Percentiles rank a stretch among this genome's conserved stretches.
Evolutionary conservation across 2,329 filamentous ascomycete genomes (phyloP).

Genomic region (Epichloe coenophiala): DNA sequence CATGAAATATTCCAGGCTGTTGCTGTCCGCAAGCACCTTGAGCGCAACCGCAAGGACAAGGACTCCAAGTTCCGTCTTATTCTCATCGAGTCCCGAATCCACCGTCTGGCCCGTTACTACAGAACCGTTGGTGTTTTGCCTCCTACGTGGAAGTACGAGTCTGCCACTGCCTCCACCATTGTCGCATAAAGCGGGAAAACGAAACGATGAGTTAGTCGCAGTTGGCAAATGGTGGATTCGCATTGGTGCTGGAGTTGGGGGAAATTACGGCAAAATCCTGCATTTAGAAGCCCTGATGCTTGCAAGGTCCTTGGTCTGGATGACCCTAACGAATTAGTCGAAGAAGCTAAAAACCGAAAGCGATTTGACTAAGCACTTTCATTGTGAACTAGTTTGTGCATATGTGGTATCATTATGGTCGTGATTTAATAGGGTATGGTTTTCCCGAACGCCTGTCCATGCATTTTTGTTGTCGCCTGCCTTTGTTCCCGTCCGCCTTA

Average conservation of each 20-base stretch:
- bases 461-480: neutral
- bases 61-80: conserved; percentile 99
- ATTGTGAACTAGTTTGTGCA: neutral
- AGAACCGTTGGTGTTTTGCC: conserved; percentile 79
- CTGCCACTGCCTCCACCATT: conserved; percentile 85
- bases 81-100: conserved; percentile 99
- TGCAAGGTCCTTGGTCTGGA: conserved; percentile 25
- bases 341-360: conserved; percentile 21
- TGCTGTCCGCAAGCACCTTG: conserved; percentile 98
- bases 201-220: neutral
- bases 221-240: conserved; percentile 16
- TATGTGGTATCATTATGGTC: neutral
- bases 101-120: conserved; percentile 99
- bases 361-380: conserved; percentile 9
- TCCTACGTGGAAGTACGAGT: conserved; percentile 99
- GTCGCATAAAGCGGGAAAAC: conserved; percentile 54
- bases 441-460: conserved; percentile 5
- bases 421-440: neutral
- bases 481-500: neutral
- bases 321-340: conserved; percentile 16
- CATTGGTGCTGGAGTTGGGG: conserved; percentile 31
- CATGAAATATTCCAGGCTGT: conserved; percentile 52
- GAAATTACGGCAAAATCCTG: conserved; percentile 25
- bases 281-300: conserved; percentile 28
- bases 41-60: conserved; percentile 99